Evolutionary conservation across 1,139 yeast species (phyloP).

Genomic region (Pichiaceae sp.): DNA sequence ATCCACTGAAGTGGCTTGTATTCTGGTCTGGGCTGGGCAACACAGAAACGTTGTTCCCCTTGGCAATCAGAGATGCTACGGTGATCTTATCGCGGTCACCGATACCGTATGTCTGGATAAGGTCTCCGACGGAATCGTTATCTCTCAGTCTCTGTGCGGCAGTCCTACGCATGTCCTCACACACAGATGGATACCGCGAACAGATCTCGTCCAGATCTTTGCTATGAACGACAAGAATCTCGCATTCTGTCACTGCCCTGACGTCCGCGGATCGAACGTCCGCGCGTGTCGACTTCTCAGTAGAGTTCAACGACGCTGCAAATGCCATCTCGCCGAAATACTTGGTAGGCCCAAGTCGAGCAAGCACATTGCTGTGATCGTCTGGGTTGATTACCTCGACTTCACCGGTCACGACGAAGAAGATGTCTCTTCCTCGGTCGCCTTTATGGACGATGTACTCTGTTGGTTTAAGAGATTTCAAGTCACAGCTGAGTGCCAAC

Average conservation of each 20-base stretch:
- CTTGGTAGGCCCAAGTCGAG: constrained; percentile 52
- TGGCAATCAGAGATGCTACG: constrained; percentile 11
- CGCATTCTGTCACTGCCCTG: constrained; percentile 51
- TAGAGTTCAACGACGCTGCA: constrained; percentile 34
- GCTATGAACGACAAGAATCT: constrained; percentile 50
- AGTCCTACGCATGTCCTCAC: constrained; percentile 51
- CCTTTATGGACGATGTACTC: constrained; percentile 55
- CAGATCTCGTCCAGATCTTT: constrained; percentile 45
- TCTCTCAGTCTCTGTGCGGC: constrained; percentile 42
- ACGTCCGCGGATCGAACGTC: constrained; percentile 49
- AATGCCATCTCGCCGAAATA: constrained; percentile 77
- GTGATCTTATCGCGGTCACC: constrained; percentile 12
- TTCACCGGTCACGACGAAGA: constrained; percentile 58
- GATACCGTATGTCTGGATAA: constrained; percentile 13
- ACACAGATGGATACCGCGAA: constrained; percentile 46
- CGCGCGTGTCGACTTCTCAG: constrained; percentile 16
- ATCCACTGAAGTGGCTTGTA: background rate
- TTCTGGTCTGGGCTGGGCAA: background rate
- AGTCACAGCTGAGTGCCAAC: constrained; percentile 56
- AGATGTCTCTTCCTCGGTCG: constrained; percentile 54
- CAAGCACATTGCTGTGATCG: constrained; percentile 35
- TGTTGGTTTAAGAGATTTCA: constrained; percentile 43
- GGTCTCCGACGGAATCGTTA: constrained; percentile 12
- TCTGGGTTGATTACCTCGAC: constrained; percentile 51
- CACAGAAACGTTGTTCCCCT: constrained; percentile 1